Evolutionary conservation across 1,284 basidiomycete species (phyloP).

Genomic region (Sporisorium iseilematis-ciliati): DNA sequence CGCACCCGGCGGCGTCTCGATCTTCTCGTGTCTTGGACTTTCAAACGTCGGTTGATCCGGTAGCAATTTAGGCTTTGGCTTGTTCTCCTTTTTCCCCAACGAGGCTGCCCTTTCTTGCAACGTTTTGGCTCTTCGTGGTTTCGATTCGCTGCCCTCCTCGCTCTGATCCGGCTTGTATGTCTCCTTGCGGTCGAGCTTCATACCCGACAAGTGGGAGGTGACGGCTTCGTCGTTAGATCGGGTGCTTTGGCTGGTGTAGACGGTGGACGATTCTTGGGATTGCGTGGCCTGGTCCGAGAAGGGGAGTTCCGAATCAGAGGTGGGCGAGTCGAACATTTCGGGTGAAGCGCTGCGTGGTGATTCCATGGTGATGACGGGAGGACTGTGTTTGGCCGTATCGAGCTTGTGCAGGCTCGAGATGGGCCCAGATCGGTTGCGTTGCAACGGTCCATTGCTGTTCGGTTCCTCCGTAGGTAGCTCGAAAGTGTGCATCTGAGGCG

Average conservation of each 20-base stretch:
- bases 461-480: conserved; percentile 32
- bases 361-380: conserved; percentile 28
- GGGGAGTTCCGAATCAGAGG: conserved; percentile 3
- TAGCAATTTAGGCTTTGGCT: conserved; percentile 36
- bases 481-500: conserved; percentile 43
- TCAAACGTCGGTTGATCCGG: conserved; percentile 37
- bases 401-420: conserved; percentile 27
- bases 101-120: conserved; percentile 24
- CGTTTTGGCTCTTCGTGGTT: conserved; percentile 7
- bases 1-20: conserved; percentile 34
- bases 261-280: conserved; percentile 5
- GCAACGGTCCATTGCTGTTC: conserved; percentile 29
- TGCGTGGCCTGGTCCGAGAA: neutral
- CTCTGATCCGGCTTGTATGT: neutral
- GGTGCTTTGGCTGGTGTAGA: conserved; percentile 15
- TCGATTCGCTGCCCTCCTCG: neutral
- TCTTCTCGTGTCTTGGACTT: conserved; percentile 22
- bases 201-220: conserved; percentile 9
- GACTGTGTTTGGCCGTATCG: neutral
- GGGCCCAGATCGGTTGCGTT: conserved; percentile 37
- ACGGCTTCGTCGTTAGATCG: conserved; percentile 21
- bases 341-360: conserved; percentile 25
- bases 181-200: conserved; percentile 23
- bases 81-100: conserved; percentile 9
- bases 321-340: conserved; percentile 26